phyloP scores from a whole-genome alignment of 1,139 yeast genomes.

The Suhomyces kunorum region DNA sequence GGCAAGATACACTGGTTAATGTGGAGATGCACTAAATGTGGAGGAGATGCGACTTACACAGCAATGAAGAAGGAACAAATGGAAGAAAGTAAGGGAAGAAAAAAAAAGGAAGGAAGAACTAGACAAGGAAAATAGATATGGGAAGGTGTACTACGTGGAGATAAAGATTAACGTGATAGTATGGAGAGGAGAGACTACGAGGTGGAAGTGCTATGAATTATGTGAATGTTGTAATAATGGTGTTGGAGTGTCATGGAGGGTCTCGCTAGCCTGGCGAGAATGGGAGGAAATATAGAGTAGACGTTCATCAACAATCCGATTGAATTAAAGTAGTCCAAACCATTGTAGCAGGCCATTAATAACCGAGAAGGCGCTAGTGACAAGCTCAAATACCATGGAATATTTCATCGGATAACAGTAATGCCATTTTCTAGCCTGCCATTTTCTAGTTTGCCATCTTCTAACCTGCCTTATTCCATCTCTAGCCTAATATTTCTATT shows the following conservation, averaged over 20 bases:
- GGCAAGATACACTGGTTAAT: neutral
- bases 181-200: no score
- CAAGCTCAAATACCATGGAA: no score
- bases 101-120: neutral
- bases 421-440: neutral
- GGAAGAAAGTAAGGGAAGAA: neutral
- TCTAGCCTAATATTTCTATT: slow-evolving; percentile 20
- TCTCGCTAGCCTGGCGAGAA: slow-evolving; percentile 1
- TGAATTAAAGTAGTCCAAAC: no score
- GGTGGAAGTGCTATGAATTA: no score
- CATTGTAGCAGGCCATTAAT: no score
- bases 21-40: neutral
- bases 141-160: neutral
- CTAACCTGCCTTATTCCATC: neutral
- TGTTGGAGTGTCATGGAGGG: neutral
- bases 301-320: no score
- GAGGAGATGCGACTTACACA: no score
- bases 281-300: no score
- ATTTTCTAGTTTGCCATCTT: no score
- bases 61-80: neutral
- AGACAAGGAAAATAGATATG: neutral
- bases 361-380: no score
- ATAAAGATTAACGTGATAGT: no score
- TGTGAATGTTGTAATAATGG: no score
- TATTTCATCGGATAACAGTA: neutral